Evolutionary conservation across 306 rosid species (phyloP).

Genomic region (Corylus heterophylla): DNA sequence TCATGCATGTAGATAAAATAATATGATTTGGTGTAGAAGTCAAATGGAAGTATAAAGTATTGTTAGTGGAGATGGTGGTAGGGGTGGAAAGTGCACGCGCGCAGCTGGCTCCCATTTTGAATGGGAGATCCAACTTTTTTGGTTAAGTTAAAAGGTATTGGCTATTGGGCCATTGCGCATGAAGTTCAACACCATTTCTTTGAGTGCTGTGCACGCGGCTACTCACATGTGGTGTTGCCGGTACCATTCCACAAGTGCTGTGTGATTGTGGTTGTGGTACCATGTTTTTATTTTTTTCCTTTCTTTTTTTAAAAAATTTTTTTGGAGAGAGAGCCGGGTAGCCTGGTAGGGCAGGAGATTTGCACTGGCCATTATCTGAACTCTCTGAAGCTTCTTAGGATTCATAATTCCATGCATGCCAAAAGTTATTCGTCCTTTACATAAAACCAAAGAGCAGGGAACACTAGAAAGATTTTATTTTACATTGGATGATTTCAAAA

Average conservation of each 20-base stretch:
- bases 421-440: too few species aligned
- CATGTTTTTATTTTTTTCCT: neutral
- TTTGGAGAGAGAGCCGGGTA: too few species aligned
- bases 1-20: too few species aligned
- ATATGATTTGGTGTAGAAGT: neutral
- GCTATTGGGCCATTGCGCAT: neutral
- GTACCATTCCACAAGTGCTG: constrained; percentile 6
- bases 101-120: constrained; percentile 46
- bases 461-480: too few species aligned
- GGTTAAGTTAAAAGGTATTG: constrained; percentile 21
- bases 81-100: constrained; percentile 23
- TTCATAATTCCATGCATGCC: too few species aligned
- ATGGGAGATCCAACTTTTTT: constrained; percentile 13
- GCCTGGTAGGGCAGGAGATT: too few species aligned
- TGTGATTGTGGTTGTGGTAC: neutral
- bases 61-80: neutral
- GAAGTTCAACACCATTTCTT: constrained; percentile 20
- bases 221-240: constrained; percentile 24
- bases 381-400: too few species aligned
- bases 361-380: too few species aligned
- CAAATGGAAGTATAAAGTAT: constrained; percentile 22
- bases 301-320: too few species aligned
- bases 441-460: too few species aligned
- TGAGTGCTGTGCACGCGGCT: constrained; percentile 37
- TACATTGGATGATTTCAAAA: too few species aligned